These are phyloP conservation scores for Yamadazyma insecticola DNA, from an alignment of 805 yeast genomes.

Conservation along the genomic window DNA sequence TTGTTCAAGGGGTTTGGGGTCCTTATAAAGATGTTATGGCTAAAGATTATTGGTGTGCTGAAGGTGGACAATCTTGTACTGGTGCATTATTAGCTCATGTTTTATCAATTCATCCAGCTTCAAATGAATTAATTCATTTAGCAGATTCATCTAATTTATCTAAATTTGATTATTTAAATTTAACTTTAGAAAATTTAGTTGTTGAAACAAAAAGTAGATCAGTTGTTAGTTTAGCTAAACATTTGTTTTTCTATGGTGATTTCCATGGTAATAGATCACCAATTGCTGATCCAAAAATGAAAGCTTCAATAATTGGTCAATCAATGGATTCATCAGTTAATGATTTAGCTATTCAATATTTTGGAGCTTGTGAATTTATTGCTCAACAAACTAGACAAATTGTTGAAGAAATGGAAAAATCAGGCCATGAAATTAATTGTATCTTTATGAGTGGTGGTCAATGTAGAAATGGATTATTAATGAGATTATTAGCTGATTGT, in stretches of 20 bases:
- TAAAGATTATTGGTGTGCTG: constrained; percentile 91
- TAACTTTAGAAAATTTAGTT: constrained; percentile 63
- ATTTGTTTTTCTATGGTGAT: constrained; percentile 92
- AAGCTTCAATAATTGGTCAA: constrained; percentile 87
- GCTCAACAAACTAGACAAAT: constrained; percentile 97
- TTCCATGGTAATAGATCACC: constrained; percentile 96
- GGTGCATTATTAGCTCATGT: constrained; percentile 92
- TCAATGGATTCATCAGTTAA: constrained; percentile 86
- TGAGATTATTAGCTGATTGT: constrained; percentile 88
- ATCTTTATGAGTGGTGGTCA: constrained; percentile 96
- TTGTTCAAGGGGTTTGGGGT: constrained; percentile 98
- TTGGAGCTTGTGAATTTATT: constrained; percentile 95
- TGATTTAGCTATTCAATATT: constrained; percentile 77
- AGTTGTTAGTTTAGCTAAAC: constrained; percentile 75
- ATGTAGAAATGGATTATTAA: constrained; percentile 84
- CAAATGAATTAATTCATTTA: constrained; percentile 58
- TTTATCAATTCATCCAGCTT: constrained; percentile 84
- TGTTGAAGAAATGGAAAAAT: constrained; percentile 72
- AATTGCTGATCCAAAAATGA: constrained; percentile 92
- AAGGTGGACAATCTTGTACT: constrained; percentile 98
- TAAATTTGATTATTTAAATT: constrained; percentile 79
- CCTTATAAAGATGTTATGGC: constrained; percentile 93
- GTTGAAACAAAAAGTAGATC: constrained; percentile 57
- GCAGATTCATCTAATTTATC: constrained; percentile 69
- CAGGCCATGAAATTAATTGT: constrained; percentile 73